Conservation (phyloP, 106 monocot species). For the Narthecium ossifragum region DNA sequence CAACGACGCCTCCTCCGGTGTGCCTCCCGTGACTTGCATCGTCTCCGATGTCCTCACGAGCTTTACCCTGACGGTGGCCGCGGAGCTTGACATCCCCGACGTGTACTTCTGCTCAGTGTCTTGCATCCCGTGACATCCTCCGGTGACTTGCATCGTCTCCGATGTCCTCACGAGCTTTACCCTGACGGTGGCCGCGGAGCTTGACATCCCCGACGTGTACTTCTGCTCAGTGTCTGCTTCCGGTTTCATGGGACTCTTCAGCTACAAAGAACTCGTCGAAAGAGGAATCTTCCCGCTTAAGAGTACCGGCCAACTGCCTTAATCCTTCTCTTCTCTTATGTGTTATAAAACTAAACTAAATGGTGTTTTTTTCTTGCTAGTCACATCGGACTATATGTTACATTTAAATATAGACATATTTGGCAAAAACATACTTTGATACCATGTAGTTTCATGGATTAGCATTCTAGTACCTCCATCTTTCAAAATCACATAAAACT, state of each 20-base stretch:
- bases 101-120: neutral
- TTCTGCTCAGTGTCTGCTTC: neutral
- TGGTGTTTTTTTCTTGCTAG: no score
- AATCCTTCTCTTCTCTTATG: no score
- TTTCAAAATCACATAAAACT: no score
- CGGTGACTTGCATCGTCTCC: neutral
- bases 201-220: neutral
- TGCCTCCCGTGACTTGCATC: neutral
- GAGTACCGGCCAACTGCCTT: no score
- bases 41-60: neutral
- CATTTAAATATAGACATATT: no score
- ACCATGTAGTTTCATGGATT: no score
- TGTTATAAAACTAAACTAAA: no score
- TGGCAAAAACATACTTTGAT: no score
- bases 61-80: neutral
- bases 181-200: neutral
- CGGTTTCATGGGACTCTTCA: neutral
- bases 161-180: neutral
- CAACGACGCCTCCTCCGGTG: neutral
- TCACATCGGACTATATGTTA: no score
- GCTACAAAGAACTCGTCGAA: neutral
- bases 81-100: neutral
- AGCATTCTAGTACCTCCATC: no score
- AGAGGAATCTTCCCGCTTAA: neutral
- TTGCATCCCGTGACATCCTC: no score